These are phyloP conservation scores for Suhomyces choctaworum DNA, from an alignment of 1,139 yeast genomes.

Conservation along the genomic window DNA sequence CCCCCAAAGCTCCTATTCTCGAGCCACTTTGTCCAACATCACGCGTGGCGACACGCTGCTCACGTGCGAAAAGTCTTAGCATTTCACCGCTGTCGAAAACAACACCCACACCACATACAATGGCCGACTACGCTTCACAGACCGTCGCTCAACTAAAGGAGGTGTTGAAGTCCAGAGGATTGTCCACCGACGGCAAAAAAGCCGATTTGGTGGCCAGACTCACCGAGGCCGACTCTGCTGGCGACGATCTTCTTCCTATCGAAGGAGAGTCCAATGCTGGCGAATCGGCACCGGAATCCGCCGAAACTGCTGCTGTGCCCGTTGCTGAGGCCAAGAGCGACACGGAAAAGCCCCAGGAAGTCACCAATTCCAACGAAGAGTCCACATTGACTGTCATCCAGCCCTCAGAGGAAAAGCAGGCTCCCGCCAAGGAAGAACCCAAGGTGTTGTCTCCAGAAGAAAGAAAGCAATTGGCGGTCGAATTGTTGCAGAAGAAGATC, in stretches of 20 bases:
- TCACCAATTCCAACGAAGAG: conserved; percentile 13
- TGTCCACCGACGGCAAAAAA: conserved; percentile 79
- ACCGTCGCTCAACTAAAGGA: conserved; percentile 90
- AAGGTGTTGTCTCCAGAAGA: conserved; percentile 63
- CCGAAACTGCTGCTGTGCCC: conserved; percentile 14
- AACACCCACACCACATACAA: conserved; percentile 19
- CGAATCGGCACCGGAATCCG: conserved; percentile 17
- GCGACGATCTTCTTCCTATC: conserved; percentile 14
- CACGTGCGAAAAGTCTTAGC: no score
- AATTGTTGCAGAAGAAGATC: conserved; percentile 64
- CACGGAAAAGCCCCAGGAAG: conserved; percentile 14
- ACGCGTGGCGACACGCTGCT: conserved; percentile 4
- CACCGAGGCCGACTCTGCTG: conserved; percentile 27
- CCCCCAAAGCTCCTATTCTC: no score
- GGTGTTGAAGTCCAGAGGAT: conserved; percentile 62
- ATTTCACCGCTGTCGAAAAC: conserved; percentile 4
- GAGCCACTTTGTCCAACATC: no score
- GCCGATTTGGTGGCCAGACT: conserved; percentile 78
- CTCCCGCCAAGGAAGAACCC: conserved; percentile 24
- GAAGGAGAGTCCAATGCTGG: conserved; percentile 19
- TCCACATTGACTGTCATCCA: conserved; percentile 14
- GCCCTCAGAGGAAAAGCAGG: conserved; percentile 8
- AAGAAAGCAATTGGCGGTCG: conserved; percentile 67
- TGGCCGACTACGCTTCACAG: conserved; percentile 60
- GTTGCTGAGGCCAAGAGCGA: conserved; percentile 17